phyloP scores from a whole-genome alignment of 179 eudicot genomes.

The Nepenthes alata region DNA sequence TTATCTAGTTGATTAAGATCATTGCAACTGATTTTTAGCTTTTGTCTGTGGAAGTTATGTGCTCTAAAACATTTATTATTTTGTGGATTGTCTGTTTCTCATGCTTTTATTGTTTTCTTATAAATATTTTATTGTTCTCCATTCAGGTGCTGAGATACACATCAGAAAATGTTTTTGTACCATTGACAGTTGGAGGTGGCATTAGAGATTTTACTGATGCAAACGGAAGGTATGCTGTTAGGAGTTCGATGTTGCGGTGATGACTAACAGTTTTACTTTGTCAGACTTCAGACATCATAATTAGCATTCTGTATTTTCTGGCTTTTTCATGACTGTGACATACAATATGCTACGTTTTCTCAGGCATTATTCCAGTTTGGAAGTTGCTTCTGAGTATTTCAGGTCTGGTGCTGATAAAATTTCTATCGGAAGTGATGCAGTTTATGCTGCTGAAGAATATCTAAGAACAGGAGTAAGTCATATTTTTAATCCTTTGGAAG shows the following conservation, averaged over 20 bases:
- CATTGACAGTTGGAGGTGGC: constrained; percentile 97
- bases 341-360: constrained; percentile 2
- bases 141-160: constrained; percentile 62
- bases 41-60: not conserved
- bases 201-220: constrained; percentile 95
- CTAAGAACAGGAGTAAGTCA: constrained; percentile 59
- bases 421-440: constrained; percentile 97
- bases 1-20: not conserved
- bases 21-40: not conserved
- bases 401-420: constrained; percentile 95
- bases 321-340: not conserved
- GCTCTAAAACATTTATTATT: not conserved
- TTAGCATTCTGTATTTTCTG: constrained; percentile 2
- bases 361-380: constrained; percentile 89
- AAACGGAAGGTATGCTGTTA: constrained; percentile 63
- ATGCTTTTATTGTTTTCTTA: not conserved
- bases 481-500: constrained; percentile 4
- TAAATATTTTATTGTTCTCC: constrained; percentile 1
- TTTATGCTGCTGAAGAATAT: constrained; percentile 91
- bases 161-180: constrained; percentile 93
- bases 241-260: not conserved
- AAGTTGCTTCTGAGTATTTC: constrained; percentile 98
- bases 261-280: not conserved
- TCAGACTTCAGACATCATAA: not conserved
- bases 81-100: not conserved